Conservation (phyloP, 169 alveolate genomes). For the Plasmodium reichenowi region DNA sequence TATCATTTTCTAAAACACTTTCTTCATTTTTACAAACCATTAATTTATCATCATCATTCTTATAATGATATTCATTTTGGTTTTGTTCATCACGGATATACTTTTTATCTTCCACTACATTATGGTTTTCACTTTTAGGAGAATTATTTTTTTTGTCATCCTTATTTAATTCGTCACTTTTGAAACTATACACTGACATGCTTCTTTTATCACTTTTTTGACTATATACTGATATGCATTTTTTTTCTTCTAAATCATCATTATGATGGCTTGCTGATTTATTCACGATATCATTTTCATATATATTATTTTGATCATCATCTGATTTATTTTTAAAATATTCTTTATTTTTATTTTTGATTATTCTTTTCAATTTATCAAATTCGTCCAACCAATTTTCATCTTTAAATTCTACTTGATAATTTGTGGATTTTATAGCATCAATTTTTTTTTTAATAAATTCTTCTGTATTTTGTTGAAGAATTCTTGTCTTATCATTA, state of each 20-base stretch:
- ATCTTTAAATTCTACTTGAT: conserved; percentile 63
- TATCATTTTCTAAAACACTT: neutral
- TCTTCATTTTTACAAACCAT: conserved; percentile 14
- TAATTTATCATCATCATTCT: neutral
- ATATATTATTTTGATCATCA: neutral
- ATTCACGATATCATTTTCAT: neutral
- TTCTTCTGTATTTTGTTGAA: conserved; percentile 77
- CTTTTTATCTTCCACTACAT: neutral
- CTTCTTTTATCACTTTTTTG: neutral
- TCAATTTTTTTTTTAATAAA: conserved; percentile 81
- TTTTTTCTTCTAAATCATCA: neutral
- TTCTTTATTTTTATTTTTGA: conserved; percentile 8
- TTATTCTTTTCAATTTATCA: conserved; percentile 17
- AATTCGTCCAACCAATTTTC: conserved; percentile 50
- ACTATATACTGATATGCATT: neutral
- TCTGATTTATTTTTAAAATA: neutral
- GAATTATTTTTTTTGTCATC: neutral
- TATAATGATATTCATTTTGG: neutral
- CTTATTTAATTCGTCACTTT: neutral
- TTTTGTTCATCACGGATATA: neutral
- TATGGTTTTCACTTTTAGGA: neutral
- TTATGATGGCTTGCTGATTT: too few species aligned
- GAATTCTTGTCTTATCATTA: conserved; percentile 75
- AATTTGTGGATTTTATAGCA: conserved; percentile 76
- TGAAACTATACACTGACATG: too few species aligned